phyloP scores from a whole-genome alignment of 2,329 filamentous ascomycete genomes.

The Trichophyton schoenleinii region DNA sequence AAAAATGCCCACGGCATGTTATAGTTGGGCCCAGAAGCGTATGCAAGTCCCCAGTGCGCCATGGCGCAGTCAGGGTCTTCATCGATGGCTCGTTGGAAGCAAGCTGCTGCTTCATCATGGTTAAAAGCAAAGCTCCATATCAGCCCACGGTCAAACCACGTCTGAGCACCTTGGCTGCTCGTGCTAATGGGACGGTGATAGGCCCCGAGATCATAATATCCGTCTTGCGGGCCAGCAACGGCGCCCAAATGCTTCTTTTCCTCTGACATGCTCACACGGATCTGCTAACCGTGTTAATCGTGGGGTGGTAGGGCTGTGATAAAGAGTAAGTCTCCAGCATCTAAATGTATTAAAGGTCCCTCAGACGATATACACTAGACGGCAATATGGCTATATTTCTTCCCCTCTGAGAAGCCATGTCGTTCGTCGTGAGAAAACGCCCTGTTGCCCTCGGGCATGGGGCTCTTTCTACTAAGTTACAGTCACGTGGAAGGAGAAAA shows the following conservation, averaged over 20 bases:
- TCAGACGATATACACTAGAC: not conserved
- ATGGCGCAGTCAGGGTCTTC: slow-evolving; percentile 31
- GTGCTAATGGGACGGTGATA: slow-evolving; percentile 47
- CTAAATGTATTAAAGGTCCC: not conserved
- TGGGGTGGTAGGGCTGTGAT: too few relatives aligned
- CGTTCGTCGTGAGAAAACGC: not conserved
- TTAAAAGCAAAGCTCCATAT: slow-evolving; percentile 66
- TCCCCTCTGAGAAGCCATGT: not conserved
- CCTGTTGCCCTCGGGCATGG: not conserved
- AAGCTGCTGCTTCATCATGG: slow-evolving; percentile 53
- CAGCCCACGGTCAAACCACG: slow-evolving; percentile 61
- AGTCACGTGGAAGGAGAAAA: not conserved
- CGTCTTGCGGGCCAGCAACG: not conserved
- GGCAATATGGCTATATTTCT: not conserved
- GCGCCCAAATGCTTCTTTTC: not conserved
- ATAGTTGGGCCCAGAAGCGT: slow-evolving; percentile 57
- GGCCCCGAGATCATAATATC: slow-evolving; percentile 44
- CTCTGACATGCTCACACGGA: not conserved
- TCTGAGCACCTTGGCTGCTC: slow-evolving; percentile 39
- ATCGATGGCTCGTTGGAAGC: slow-evolving; percentile 30
- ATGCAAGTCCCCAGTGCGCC: slow-evolving; percentile 42
- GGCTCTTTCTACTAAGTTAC: not conserved
- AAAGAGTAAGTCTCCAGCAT: too few relatives aligned
- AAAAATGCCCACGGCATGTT: slow-evolving; percentile 64
- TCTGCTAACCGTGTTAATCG: not conserved